Evolutionary conservation across 768 basidiomycete species (phyloP), one percentile per base, ranked within the genome.

Genomic region (Panus rudis): DNA sequence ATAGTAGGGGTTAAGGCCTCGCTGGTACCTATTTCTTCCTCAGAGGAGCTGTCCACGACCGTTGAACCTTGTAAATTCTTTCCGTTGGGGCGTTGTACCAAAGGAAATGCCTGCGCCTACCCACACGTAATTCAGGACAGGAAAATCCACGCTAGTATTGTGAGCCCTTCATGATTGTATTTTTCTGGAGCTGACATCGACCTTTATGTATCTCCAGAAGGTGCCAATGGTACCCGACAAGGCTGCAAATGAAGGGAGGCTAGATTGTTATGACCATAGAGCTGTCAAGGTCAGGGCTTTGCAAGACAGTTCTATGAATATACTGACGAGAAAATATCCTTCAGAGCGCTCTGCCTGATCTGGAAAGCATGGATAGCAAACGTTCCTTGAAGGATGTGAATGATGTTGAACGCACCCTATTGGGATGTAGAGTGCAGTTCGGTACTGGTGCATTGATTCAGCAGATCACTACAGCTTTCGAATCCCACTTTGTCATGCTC

Each of bases 401-500:
- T 4, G 17, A 21, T 12, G 37, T 49, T 6, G 52, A 57, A 22
- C 56, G 58, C 3, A 49, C 43, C 34, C 49, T 65, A 21, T 57
- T 59, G 49, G 56, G 58, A 37, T 63, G 63, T 44, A 50, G 50
- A 20, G 63, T 71, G 19, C 37, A 43, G 0, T 69, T 67, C 48
- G 65, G 64, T 6, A 41, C 56, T 26, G 62, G 65, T 21, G 56
- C 59, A 10, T 45, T 46, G 1, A 61, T 70, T 6, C 37, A 50
- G 13, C 27, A 54, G 8, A 51, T 74, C 25, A 49, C 53, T 40
- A 70, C 72, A 2, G 53, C 62, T 1, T 65, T 67, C 6, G 71
- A 75, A 42, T 67, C 70, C 2, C 50, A 41, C 12, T 58, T 53
- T 23, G 49, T 75, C 31, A 44, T 67, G 22, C 47, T 79, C 7